A percentile compares a stretch with the other conserved stretches of the same genome.
Conservation (phyloP, 2,329 filamentous ascomycete species). For the Mycocentrospora acerina region DNA sequence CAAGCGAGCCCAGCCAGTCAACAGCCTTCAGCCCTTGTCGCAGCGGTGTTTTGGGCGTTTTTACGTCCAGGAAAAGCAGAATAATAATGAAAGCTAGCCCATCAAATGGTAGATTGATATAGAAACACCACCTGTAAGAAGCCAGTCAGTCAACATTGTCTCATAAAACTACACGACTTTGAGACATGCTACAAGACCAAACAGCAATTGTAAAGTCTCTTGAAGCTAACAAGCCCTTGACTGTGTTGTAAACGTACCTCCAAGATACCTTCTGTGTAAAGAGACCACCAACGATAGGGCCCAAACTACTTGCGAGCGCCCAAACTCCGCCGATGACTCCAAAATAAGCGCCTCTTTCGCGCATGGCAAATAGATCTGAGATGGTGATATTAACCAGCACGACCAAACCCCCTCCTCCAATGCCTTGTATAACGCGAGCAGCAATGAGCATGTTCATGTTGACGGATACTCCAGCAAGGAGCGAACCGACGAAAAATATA, state of each 20-base stretch:
- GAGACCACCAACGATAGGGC: conserved; percentile 66
- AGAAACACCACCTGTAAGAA: conserved; percentile 47
- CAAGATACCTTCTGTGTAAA: conserved; percentile 65
- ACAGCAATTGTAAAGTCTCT: neutral
- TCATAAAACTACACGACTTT: no score
- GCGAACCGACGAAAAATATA: conserved; percentile 63
- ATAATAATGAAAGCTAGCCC: conserved; percentile 59
- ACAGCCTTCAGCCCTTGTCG: conserved; percentile 63
- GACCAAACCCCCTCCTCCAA: conserved; percentile 64
- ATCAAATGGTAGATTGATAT: conserved; percentile 67
- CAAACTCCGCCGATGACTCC: conserved; percentile 67
- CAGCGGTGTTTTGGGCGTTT: conserved; percentile 65
- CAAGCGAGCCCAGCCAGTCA: conserved; percentile 65
- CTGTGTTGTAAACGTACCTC: conserved; percentile 49
- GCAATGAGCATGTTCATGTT: conserved; percentile 64
- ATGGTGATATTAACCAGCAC: conserved; percentile 66
- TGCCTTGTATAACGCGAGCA: conserved; percentile 63
- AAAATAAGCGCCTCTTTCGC: conserved; percentile 61
- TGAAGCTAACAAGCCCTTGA: neutral
- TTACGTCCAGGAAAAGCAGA: conserved; percentile 64
- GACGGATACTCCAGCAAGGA: conserved; percentile 60
- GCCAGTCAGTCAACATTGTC: conserved; percentile 1
- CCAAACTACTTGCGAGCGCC: conserved; percentile 66
- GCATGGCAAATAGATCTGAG: conserved; percentile 63
- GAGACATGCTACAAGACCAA: neutral